Conservation (phyloP, 331 rosid genomes). For the Quercus phellos region DNA sequence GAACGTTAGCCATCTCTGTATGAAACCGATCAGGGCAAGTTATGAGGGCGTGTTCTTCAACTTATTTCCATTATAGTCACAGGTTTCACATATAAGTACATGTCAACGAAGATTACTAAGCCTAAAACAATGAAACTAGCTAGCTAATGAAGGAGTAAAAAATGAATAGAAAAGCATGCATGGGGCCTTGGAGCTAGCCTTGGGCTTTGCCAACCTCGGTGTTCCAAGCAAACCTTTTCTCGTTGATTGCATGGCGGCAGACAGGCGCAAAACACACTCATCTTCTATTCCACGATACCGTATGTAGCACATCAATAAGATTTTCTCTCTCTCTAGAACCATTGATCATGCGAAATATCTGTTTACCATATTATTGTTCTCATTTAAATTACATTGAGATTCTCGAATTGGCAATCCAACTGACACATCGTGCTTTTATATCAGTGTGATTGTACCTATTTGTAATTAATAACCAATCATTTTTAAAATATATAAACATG, state of each 20-base stretch:
- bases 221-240: conserved; percentile 2
- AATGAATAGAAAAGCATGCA: background rate
- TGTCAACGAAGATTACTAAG: too few species aligned
- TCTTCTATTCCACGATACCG: conserved; percentile 36
- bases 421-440: conserved; percentile 2
- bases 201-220: background rate
- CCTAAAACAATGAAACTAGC: background rate
- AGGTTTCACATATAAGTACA: too few species aligned
- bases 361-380: background rate
- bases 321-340: conserved; percentile 33
- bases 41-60: too few species aligned
- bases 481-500: background rate
- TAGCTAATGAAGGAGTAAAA: background rate
- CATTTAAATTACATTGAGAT: background rate
- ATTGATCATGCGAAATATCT: background rate
- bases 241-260: conserved; percentile 45
- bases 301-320: background rate
- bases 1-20: too few species aligned
- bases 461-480: background rate
- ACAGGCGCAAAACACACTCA: conserved; percentile 43
- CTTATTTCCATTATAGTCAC: too few species aligned
- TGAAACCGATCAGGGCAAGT: too few species aligned
- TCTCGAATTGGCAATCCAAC: conserved; percentile 2
- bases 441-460: background rate
- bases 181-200: too few species aligned